Conservation (phyloP, 2,329 filamentous ascomycete genomes). For the Fusarium sp. region DNA sequence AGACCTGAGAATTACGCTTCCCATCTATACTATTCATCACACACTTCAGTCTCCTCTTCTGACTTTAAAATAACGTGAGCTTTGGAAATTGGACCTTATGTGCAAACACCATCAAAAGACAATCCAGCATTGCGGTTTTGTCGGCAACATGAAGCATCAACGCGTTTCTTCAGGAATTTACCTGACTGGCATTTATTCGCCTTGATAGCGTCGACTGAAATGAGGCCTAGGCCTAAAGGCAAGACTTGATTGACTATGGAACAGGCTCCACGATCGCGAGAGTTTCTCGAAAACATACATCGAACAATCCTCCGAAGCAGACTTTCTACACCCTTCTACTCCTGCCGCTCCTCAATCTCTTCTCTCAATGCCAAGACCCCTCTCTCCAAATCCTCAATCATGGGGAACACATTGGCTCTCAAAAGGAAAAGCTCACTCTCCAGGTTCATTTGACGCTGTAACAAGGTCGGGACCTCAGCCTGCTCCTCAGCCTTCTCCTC, state of each 20-base stretch:
- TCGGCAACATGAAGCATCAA: neutral
- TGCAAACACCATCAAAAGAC: neutral
- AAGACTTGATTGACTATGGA: neutral
- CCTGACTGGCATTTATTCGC: neutral
- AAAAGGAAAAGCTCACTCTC: neutral
- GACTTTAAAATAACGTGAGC: neutral
- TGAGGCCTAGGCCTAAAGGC: rapidly evolving
- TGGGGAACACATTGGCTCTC: no score
- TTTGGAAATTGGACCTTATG: rapidly evolving
- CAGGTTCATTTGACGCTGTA: neutral
- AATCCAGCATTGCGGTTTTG: neutral
- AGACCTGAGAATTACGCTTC: rapidly evolving
- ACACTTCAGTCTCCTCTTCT: rapidly evolving
- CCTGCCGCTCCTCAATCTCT: no score
- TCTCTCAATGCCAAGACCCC: no score
- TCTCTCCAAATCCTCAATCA: no score
- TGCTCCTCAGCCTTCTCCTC: neutral
- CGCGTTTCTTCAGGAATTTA: rapidly evolving
- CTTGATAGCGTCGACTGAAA: rapidly evolving
- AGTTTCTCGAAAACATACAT: rapidly evolving
- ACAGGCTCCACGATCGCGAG: neutral
- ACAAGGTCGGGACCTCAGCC: neutral
- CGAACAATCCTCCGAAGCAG: neutral
- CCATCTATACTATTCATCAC: rapidly evolving
- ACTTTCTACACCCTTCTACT: no score